Conservation (phyloP, 768 basidiomycete species). For the Termitomyces sp. region DNA sequence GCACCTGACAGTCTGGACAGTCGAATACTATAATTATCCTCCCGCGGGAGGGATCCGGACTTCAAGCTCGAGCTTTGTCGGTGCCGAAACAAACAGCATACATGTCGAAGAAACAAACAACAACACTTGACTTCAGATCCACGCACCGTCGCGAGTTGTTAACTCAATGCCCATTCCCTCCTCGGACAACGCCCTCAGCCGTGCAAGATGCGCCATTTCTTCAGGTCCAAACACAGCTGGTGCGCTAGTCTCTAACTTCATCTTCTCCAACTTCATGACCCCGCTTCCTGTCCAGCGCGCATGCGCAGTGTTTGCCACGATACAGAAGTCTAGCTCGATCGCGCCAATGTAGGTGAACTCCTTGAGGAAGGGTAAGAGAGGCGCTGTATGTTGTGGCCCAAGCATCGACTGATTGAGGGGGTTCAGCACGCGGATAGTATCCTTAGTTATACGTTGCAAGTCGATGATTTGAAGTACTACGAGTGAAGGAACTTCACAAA, state of each 20-base stretch:
- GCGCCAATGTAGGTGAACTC: constrained; percentile 10
- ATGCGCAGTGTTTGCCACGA: constrained; percentile 8
- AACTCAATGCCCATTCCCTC: constrained; percentile 5
- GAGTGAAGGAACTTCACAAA: constrained; percentile 11
- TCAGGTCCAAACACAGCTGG: neutral
- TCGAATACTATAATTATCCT: no score
- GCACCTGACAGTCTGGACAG: neutral
- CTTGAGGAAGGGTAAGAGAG: constrained; percentile 6
- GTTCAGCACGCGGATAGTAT: constrained; percentile 11
- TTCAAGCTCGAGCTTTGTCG: neutral
- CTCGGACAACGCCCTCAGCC: constrained; percentile 2
- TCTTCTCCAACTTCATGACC: constrained; percentile 4
- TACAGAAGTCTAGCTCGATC: constrained; percentile 3
- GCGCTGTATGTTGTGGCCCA: neutral
- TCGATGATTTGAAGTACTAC: constrained; percentile 9
- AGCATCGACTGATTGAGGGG: constrained; percentile 8
- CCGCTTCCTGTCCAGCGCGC: constrained; percentile 7
- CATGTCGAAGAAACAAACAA: neutral
- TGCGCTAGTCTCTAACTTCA: constrained; percentile 3
- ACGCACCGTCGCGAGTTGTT: constrained; percentile 3
- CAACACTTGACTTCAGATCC: neutral
- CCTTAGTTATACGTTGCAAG: constrained; percentile 11
- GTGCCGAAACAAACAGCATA: neutral
- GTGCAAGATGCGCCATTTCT: neutral
- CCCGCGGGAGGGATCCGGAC: neutral